These are phyloP conservation scores for Avena atlantica DNA, from an alignment of 176 grass and related monocot species.

Conservation along the genomic window DNA sequence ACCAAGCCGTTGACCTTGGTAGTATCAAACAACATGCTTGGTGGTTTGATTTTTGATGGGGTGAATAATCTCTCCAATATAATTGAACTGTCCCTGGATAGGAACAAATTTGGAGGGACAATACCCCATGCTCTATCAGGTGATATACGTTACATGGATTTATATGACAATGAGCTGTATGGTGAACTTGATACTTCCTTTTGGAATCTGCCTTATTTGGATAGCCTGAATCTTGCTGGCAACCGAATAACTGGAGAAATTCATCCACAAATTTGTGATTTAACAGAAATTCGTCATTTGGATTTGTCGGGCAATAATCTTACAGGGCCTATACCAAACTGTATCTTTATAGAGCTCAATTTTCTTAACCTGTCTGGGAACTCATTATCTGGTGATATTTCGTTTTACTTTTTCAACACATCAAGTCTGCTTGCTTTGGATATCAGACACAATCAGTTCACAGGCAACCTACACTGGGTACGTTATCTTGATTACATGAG, in stretches of 20 bases:
- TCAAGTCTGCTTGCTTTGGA: neutral
- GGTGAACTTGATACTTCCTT: neutral
- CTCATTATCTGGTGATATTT: neutral
- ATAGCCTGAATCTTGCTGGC: constrained; percentile 22
- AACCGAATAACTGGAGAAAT: constrained; percentile 30
- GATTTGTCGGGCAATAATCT: constrained; percentile 38
- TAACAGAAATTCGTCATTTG: too few relatives aligned
- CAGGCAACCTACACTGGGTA: neutral
- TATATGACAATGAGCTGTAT: constrained; percentile 24
- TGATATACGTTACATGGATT: too few relatives aligned
- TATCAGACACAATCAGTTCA: neutral
- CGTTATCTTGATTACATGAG: neutral
- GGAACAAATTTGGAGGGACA: constrained; percentile 1
- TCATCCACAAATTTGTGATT: too few relatives aligned
- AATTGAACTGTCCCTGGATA: neutral
- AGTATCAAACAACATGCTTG: constrained; percentile 47
- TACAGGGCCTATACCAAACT: constrained; percentile 26
- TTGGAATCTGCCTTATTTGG: neutral
- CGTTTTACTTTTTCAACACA: too few relatives aligned
- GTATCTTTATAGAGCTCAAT: neutral
- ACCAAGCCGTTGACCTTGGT: too few relatives aligned
- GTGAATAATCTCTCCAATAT: neutral
- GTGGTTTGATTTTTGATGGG: constrained; percentile 16
- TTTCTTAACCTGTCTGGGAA: constrained; percentile 33
- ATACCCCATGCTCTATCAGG: too few relatives aligned